Conservation (phyloP, 768 basidiomycete species). For the Rossbeevera mucosa region DNA sequence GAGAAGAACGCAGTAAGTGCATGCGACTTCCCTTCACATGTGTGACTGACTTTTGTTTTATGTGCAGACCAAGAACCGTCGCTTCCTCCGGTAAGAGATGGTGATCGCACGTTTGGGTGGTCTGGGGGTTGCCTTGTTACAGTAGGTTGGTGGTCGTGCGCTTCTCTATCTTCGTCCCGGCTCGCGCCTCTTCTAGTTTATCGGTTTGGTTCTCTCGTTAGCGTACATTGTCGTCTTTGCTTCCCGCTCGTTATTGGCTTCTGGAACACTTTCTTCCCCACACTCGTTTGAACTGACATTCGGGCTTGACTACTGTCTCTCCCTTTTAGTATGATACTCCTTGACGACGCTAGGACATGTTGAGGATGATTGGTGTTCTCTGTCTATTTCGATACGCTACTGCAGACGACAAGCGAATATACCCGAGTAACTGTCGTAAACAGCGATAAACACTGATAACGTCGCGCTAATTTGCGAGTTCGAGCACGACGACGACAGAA, state of each 20-base stretch:
- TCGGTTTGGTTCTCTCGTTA: constrained; percentile 37
- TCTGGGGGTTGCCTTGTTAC: constrained; percentile 27
- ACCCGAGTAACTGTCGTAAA: constrained; percentile 30
- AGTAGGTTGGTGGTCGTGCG: constrained; percentile 26
- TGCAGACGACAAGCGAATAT: constrained; percentile 25
- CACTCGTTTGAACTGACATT: constrained; percentile 60
- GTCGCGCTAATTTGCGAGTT: not conserved
- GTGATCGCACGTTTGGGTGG: constrained; percentile 7
- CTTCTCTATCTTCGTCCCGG: constrained; percentile 23
- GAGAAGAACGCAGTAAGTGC: constrained; percentile 81
- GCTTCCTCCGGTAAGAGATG: constrained; percentile 32
- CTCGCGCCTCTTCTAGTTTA: constrained; percentile 36
- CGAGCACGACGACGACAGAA: constrained; percentile 26
- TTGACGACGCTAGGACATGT: constrained; percentile 27
- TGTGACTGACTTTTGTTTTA: constrained; percentile 9
- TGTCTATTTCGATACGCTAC: constrained; percentile 8
- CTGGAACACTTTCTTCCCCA: constrained; percentile 45
- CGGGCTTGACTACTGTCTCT: constrained; percentile 42
- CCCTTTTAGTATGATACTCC: constrained; percentile 46
- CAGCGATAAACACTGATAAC: constrained; percentile 30
- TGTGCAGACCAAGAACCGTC: constrained; percentile 33
- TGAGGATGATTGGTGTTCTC: constrained; percentile 22
- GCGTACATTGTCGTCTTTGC: constrained; percentile 38
- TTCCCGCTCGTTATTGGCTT: constrained; percentile 28
- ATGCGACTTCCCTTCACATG: constrained; percentile 1